phyloP scores from a whole-genome alignment of 2,329 filamentous ascomycete species.

The Sordariomycetes sp. region DNA sequence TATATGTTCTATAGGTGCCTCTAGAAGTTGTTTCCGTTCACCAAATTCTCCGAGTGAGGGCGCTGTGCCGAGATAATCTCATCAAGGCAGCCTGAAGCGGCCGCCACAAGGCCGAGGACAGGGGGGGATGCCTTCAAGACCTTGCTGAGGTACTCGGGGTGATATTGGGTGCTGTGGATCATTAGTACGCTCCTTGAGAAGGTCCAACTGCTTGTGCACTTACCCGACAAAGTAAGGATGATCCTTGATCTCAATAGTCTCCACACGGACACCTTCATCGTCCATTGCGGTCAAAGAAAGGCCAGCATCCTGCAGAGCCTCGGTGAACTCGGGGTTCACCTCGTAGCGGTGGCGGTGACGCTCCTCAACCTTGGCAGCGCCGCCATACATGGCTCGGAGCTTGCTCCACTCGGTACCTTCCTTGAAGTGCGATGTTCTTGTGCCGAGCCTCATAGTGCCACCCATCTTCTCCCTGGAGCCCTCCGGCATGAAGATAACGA shows the following conservation, averaged over 20 bases:
- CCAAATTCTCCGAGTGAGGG: background rate
- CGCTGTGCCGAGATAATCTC: conserved; percentile 11
- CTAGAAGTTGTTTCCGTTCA: background rate
- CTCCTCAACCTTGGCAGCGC: conserved; percentile 49
- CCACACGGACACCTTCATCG: conserved; percentile 69
- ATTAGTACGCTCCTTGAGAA: conserved; percentile 1
- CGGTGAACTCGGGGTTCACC: conserved; percentile 73
- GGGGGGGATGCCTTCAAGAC: conserved; percentile 65
- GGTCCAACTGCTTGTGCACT: conserved; percentile 2
- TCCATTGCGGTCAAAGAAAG: conserved; percentile 74
- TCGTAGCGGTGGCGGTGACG: conserved; percentile 86
- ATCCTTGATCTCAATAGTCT: conserved; percentile 72
- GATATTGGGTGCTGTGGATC: conserved; percentile 60
- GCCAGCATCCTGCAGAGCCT: conserved; percentile 57
- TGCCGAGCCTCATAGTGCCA: conserved; percentile 79
- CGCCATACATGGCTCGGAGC: conserved; percentile 66
- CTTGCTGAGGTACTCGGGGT: conserved; percentile 75
- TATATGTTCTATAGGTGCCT: too few species aligned
- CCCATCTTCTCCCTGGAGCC: conserved; percentile 45
- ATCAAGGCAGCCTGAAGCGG: conserved; percentile 49
- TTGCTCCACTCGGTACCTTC: conserved; percentile 67
- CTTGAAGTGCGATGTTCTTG: conserved; percentile 68
- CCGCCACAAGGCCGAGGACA: conserved; percentile 40
- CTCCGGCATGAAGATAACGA: conserved; percentile 91
- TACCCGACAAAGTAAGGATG: conserved; percentile 68